Base-by-base conservation (phyloP, 2,329 filamentous ascomycete genomes). In the Penicillium concentricum region DNA sequence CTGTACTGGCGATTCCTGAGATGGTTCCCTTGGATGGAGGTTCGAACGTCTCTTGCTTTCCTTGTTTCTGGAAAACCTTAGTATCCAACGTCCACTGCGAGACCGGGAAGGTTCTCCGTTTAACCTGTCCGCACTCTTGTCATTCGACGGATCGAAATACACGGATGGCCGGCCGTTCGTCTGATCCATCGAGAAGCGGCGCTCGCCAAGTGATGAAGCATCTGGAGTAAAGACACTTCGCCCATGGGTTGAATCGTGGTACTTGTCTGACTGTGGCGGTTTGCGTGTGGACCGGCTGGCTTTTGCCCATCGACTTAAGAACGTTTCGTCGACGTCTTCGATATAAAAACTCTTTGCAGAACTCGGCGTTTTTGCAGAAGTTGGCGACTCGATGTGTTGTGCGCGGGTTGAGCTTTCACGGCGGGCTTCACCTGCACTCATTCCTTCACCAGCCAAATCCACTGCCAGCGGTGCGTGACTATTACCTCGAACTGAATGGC, bases 41-140 rank as follows among this genome's bases (percentile, higher is more conserved):
- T 45, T 57, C 5, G 57, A 58, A 15, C 51, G 26, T 18, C 51
- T 52, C 30, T 51, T 57, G 39, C 46, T 63, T 20, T 61, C 56
- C 30, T 46, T 54, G 16, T 51, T 51, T 16, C 55, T 59, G 8
- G 60, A 65, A 26, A 66, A 59, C 16, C 38, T 52, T 30, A 48
- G 42, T 7, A 53, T 24, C 63, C 61, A 64, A 28, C 53, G 57
- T 18, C 54, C 37, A 13, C 51, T 55, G 12, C 60, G 57, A 13
- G 60, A 57, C 2, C 49, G 63, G 6, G 49, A 46, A 6, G 52
- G 58, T 4, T 39, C 24, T 24, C 18, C 16, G 24, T 57, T 42
- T 9, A 44, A 12, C 26, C 24, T 54, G 28, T 53, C 42, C 15
- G 43, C 43, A 35, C 50, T 54, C 15, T 16, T 38, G n/a, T 47